Percentiles rank a stretch among this genome's conserved stretches.
Conservation (phyloP, 2,329 filamentous ascomycete genomes). For the Xylariaceae sp. region DNA sequence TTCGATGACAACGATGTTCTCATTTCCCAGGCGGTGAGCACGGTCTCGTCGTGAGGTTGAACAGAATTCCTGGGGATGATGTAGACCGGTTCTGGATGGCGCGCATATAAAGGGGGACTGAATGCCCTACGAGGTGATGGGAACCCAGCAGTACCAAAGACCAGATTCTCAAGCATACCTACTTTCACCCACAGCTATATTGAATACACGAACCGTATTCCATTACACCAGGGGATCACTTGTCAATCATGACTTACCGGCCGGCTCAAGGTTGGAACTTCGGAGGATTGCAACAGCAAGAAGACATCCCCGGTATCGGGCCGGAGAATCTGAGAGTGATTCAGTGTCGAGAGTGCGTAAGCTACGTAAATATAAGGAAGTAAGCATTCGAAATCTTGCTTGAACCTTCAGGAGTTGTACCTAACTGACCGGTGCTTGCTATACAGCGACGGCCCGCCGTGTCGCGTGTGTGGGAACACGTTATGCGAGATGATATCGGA, state of each 20-base stretch:
- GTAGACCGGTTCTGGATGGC: neutral
- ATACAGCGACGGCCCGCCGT: conserved; percentile 3
- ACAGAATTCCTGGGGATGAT: neutral
- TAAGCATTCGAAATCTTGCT: neutral
- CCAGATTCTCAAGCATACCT: neutral
- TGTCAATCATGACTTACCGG: conserved; percentile 9
- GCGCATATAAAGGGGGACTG: conserved; percentile 13
- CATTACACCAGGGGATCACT: neutral
- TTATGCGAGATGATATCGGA: conserved; percentile 13
- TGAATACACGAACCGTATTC: neutral
- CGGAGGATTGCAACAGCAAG: conserved; percentile 5
- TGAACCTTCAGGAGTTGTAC: neutral
- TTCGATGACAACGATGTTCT: conserved; percentile 1
- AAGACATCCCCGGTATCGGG: conserved; percentile 14
- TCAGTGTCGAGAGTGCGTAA: conserved; percentile 10
- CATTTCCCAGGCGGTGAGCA: conserved; percentile 9
- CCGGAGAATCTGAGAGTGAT: conserved; percentile 6
- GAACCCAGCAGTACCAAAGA: neutral
- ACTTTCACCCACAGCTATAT: neutral
- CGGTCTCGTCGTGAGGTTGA: neutral
- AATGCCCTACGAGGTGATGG: neutral
- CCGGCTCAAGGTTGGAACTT: conserved; percentile 3
- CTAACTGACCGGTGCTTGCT: neutral
- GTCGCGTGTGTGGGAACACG: conserved; percentile 13
- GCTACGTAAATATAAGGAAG: conserved; percentile 14